Evolutionary conservation across 257 asterid genomes (phyloP), one percentile per base, ranked within the genome.

Genomic region (Nicotiana noctiflora): DNA sequence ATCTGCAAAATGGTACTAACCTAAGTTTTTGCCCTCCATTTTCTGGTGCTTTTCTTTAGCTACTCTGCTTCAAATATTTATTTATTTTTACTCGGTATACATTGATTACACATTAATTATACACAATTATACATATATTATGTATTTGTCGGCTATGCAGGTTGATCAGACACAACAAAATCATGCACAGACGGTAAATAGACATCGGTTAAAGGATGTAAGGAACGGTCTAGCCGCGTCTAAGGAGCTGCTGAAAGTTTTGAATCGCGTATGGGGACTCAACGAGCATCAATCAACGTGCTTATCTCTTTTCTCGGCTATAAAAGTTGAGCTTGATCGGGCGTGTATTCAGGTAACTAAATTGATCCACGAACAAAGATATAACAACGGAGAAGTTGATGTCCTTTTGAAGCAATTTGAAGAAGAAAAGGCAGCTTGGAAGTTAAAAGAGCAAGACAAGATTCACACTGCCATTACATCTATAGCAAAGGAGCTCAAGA

Each of bases 251-350:
- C 86, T 91, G 74, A 92, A 90, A 87, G 87, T 91, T 23, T 70
- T 94, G 89, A 85, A 83, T 78, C 97, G 91, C 0, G 75, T 93
- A 18, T 87, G 88, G 80, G 86, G 76, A 75, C 79, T 88, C 5
- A 97, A 89, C 44, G 90, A 92, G 60, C 93, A 89, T 18, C 87
- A 78, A 79, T 81, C 96, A 2, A 88, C 94, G 0, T 82, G 92
- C 80, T 3, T 88, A 25, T 89, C 98, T 67, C 92, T 95, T 79
- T 86, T 90, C 84, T 84, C 97, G 0, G 97, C 97, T 55, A 85
- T 93, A 60, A 92, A 90, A 70, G 84, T 84, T 25, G 99, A 96
- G 90, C 91, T 94, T 4, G 94, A 94, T 49, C 86, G 94, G 5
- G 91, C 95, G 0, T 85, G 86, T 64, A 44, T 63, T 56, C 90